Conservation (phyloP, 2,329 filamentous ascomycete genomes). For the Periconia digitata region DNA sequence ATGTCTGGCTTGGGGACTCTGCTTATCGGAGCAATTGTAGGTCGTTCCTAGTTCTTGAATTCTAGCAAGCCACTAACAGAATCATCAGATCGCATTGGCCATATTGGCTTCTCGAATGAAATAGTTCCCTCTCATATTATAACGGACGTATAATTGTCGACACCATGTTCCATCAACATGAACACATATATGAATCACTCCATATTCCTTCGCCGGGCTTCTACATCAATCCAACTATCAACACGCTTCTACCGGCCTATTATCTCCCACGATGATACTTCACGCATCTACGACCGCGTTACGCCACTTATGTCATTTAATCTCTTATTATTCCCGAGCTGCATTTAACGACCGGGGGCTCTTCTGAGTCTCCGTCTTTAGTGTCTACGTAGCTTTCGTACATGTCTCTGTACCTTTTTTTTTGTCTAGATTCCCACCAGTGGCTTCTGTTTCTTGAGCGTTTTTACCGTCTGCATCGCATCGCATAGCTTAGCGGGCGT, state of each 20-base stretch:
- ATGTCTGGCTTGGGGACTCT: slow-evolving; percentile 61
- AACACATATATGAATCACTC: not conserved
- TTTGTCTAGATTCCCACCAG: slow-evolving; percentile 4
- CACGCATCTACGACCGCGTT: slow-evolving; percentile 19
- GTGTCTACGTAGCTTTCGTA: slow-evolving; percentile 21
- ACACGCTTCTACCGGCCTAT: not conserved
- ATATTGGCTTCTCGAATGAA: slow-evolving; percentile 41
- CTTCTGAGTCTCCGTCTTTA: slow-evolving; percentile 20
- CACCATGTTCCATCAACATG: not conserved
- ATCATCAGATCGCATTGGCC: slow-evolving; percentile 36
- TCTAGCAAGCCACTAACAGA: slow-evolving; percentile 11
- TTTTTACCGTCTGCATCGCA: slow-evolving; percentile 19
- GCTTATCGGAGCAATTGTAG: slow-evolving; percentile 58
- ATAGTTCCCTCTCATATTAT: not conserved
- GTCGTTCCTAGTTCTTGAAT: slow-evolving; percentile 24
- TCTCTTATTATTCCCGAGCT: slow-evolving; percentile 22
- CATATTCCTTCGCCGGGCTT: slow-evolving; percentile 1
- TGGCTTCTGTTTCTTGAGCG: slow-evolving; percentile 15
- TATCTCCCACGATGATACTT: slow-evolving; percentile 9
- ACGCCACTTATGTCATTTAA: slow-evolving; percentile 30
- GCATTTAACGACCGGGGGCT: slow-evolving; percentile 23
- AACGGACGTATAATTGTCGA: not conserved
- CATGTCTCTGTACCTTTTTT: slow-evolving; percentile 15
- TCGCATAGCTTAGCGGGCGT: slow-evolving; percentile 39
- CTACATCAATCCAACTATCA: not conserved